phyloP scores from a whole-genome alignment of 352 stramenopile species.

The Thraustochytrium sp. region DNA sequence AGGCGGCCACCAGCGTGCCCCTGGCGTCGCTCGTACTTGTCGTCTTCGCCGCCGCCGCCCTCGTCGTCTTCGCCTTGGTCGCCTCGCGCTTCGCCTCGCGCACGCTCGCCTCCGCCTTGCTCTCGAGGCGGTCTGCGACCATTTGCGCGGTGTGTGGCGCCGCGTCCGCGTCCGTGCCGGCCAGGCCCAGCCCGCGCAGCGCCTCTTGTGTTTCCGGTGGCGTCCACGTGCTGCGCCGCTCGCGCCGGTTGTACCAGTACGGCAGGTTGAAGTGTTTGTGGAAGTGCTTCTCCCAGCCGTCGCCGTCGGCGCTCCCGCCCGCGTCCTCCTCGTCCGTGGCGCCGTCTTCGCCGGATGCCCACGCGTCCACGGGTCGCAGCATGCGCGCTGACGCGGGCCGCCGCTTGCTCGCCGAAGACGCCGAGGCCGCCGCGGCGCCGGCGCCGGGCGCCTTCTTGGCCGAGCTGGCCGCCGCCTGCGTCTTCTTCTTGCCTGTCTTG shows the following conservation, averaged over 20 bases:
- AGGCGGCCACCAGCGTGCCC: not conserved
- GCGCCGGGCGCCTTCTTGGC: no score
- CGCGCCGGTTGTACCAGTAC: constrained; percentile 18
- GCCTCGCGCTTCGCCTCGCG: not conserved
- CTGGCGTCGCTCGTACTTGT: not conserved
- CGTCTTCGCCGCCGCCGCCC: not conserved
- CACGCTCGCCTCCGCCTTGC: not conserved
- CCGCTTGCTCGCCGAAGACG: no score
- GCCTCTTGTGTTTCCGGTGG: not conserved
- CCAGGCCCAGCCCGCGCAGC: not conserved
- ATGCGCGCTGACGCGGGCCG: not conserved
- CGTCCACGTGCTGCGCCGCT: constrained; percentile 22
- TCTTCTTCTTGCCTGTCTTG: no score
- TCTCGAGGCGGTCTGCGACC: no score
- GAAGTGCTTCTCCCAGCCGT: constrained; percentile 18
- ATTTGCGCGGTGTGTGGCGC: no score
- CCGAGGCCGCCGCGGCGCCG: no score
- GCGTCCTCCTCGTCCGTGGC: not conserved
- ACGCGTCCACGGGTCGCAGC: not conserved
- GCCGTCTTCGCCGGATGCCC: not conserved
- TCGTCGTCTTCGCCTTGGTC: not conserved
- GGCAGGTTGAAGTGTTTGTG: constrained; percentile 5
- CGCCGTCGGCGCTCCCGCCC: not conserved
- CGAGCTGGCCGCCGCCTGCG: no score
- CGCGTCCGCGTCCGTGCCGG: not conserved